phyloP scores from a whole-genome alignment of 352 stramenopile genomes.

The Salisapilia sapeloensis region DNA sequence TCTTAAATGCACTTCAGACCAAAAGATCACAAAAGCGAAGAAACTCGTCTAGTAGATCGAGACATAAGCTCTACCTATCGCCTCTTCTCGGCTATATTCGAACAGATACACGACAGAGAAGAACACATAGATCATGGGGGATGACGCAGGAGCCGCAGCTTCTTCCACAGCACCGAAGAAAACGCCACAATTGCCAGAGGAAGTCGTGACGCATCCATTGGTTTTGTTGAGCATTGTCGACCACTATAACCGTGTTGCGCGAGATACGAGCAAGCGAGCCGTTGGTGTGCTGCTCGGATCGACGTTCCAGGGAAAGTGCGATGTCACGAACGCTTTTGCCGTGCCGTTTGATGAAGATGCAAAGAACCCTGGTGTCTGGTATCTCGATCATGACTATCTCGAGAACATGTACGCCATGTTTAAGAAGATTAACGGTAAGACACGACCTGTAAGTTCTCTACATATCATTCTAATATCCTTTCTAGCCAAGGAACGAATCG shows the following conservation, averaged over 20 bases:
- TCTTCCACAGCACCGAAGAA: no score
- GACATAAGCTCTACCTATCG: no score
- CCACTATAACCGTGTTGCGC: slow-evolving; percentile 98
- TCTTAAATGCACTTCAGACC: no score
- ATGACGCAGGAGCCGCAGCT: no score
- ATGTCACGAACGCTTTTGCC: slow-evolving; percentile 88
- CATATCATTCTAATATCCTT: no score
- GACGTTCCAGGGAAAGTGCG: slow-evolving; percentile 87
- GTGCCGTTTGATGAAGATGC: slow-evolving; percentile 99
- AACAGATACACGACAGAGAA: no score
- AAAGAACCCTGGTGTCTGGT: slow-evolving; percentile 96
- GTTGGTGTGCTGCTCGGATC: slow-evolving; percentile 96
- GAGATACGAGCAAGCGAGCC: slow-evolving; percentile 97
- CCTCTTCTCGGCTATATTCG: no score
- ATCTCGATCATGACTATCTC: slow-evolving; percentile 99
- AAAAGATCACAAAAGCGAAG: no score
- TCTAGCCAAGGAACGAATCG: slow-evolving; percentile 94
- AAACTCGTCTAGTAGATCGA: no score
- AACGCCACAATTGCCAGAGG: slow-evolving; percentile 72
- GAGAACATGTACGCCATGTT: slow-evolving; percentile 96
- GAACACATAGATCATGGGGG: no score
- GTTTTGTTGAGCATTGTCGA: slow-evolving; percentile 97
- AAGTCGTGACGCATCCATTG: slow-evolving; percentile 97
- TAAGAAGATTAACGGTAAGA: slow-evolving; percentile 86
- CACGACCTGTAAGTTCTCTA: neutral